Conservation (phyloP, 2,329 filamentous ascomycete genomes). For the Coniochaeta sp. region DNA sequence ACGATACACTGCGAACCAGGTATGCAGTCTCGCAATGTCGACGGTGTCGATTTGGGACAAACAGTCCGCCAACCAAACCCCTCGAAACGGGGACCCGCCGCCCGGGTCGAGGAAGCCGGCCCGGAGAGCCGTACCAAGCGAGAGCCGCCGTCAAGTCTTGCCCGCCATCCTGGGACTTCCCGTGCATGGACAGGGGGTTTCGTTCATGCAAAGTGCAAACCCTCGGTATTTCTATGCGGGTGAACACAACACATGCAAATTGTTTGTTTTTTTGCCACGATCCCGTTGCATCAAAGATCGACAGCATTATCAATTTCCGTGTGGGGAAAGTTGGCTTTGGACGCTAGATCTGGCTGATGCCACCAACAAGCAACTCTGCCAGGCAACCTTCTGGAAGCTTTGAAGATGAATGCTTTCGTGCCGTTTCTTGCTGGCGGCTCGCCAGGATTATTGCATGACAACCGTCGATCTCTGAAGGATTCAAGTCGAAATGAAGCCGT, state of each 20-base stretch:
- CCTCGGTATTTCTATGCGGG: constrained; percentile 6
- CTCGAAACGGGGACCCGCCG: background rate
- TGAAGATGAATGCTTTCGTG: background rate
- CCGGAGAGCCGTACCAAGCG: constrained; percentile 12
- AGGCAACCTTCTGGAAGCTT: constrained; percentile 1
- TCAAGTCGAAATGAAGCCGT: background rate
- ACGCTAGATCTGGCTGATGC: no score
- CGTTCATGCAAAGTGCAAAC: constrained; percentile 6
- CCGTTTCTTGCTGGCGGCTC: background rate
- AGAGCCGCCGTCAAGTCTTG: constrained; percentile 5
- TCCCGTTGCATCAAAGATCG: constrained; percentile 1
- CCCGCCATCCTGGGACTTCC: constrained; percentile 1
- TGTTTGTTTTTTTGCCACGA: background rate
- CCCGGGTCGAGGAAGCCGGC: constrained; percentile 10
- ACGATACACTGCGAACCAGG: no score
- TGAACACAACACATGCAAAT: background rate
- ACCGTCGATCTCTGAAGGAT: background rate
- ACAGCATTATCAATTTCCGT: background rate
- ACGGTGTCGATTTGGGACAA: no score
- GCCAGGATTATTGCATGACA: background rate
- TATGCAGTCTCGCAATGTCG: background rate
- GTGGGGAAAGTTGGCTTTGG: background rate
- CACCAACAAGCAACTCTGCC: no score
- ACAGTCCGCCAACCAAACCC: background rate
- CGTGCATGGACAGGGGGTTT: background rate